These are phyloP conservation scores for Wickerhamomyces mucosus DNA, from an alignment of 805 yeast species.

Conservation along the genomic window DNA sequence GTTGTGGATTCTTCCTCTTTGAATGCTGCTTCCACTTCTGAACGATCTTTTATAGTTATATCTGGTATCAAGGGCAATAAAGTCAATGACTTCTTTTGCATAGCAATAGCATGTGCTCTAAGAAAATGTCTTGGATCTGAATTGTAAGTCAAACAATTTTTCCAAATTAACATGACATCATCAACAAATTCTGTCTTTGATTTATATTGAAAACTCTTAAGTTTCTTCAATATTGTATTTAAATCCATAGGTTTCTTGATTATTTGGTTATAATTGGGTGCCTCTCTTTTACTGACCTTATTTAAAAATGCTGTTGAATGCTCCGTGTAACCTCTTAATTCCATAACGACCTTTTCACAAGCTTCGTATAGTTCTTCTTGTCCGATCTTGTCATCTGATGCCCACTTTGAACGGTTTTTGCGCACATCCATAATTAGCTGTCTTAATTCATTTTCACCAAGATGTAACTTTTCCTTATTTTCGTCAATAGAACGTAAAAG, in stretches of 20 bases:
- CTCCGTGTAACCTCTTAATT: conserved; percentile 84
- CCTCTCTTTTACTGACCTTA: conserved; percentile 95
- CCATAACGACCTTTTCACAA: conserved; percentile 89
- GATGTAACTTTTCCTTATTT: conserved; percentile 60
- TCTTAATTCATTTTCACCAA: conserved; percentile 77
- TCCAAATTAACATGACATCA: conserved; percentile 92
- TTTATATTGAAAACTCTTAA: conserved; percentile 71
- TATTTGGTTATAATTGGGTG: conserved; percentile 88
- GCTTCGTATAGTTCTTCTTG: conserved; percentile 98
- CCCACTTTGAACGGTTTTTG: conserved; percentile 95
- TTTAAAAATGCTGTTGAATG: conserved; percentile 94
- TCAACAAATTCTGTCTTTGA: conserved; percentile 89
- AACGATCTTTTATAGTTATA: conserved; percentile 61
- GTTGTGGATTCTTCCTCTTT: conserved; percentile 15
- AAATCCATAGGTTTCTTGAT: conserved; percentile 95
- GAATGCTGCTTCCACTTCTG: conserved; percentile 51
- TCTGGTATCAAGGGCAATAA: conserved; percentile 85
- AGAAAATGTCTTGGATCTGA: conserved; percentile 91
- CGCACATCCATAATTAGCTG: conserved; percentile 86
- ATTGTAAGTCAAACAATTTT: conserved; percentile 84
- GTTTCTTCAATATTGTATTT: conserved; percentile 85
- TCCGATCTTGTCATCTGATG: conserved; percentile 88
- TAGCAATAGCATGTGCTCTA: conserved; percentile 87
- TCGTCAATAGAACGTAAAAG: conserved; percentile 69
- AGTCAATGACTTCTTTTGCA: conserved; percentile 80